Conservation (phyloP, 371 early-diverging fungal species). For the Mortierella polycephala region DNA sequence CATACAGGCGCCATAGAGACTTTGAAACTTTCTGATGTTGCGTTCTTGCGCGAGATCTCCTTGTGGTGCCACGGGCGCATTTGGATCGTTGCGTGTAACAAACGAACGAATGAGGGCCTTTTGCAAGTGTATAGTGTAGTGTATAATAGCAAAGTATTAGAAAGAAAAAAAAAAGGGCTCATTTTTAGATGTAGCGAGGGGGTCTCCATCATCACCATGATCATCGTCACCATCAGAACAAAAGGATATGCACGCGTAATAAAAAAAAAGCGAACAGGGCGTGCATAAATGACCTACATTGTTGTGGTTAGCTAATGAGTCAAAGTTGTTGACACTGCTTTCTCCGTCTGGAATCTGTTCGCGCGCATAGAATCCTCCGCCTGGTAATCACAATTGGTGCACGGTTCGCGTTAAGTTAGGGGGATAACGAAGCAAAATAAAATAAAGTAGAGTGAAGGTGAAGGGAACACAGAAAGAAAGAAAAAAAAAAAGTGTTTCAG, state of each 20-base stretch:
- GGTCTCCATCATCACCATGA: no score
- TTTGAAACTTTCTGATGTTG: constrained; percentile 61
- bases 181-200: no score
- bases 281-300: neutral
- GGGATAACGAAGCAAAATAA: no score
- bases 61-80: constrained; percentile 26
- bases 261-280: neutral
- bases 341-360: neutral
- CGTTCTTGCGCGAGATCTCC: constrained; percentile 54
- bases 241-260: neutral
- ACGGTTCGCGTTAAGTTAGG: no score
- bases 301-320: neutral
- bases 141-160: no score
- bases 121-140: neutral
- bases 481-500: no score
- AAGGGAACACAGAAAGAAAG: no score
- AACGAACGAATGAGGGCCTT: constrained; percentile 32
- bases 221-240: no score
- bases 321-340: neutral
- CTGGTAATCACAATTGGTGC: neutral
- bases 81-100: constrained; percentile 11
- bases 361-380: constrained; percentile 14
- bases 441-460: no score
- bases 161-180: no score
- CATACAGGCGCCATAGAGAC: constrained; percentile 65